These are phyloP conservation scores for Aspergillus intermedius DNA, from an alignment of 2,329 filamentous ascomycete genomes.

Conservation along the genomic window DNA sequence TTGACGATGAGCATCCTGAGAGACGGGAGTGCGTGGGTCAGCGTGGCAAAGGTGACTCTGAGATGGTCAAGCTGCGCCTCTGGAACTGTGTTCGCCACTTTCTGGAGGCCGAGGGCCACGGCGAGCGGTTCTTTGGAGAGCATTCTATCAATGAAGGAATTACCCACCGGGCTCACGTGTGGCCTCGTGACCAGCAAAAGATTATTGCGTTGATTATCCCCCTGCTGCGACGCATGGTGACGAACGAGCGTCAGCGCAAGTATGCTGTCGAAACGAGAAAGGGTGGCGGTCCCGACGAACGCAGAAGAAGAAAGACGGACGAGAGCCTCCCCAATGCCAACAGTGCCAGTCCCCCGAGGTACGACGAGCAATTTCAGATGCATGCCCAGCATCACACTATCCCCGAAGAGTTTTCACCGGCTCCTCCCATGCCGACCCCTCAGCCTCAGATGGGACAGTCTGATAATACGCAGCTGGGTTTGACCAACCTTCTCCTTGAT, in stretches of 20 bases:
- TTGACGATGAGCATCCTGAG: slow-evolving; percentile 49
- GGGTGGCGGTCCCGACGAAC: slow-evolving; percentile 35
- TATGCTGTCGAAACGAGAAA: slow-evolving; percentile 53
- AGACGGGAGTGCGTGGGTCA: slow-evolving; percentile 53
- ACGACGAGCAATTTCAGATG: slow-evolving; percentile 28
- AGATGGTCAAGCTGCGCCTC: slow-evolving; percentile 51
- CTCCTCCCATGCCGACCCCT: slow-evolving; percentile 11
- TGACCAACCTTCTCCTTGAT: slow-evolving; percentile 31
- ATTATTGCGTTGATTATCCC: slow-evolving; percentile 54
- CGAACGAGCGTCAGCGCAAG: slow-evolving; percentile 53
- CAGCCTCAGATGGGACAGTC: slow-evolving; percentile 19
- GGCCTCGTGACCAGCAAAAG: slow-evolving; percentile 50
- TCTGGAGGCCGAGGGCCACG: slow-evolving; percentile 44
- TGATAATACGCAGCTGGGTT: slow-evolving; percentile 20
- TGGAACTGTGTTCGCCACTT: slow-evolving; percentile 54
- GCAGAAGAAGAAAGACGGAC: slow-evolving; percentile 30
- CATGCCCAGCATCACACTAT: slow-evolving; percentile 19
- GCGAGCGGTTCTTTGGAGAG: slow-evolving; percentile 47
- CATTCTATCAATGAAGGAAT: slow-evolving; percentile 39
- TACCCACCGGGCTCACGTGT: slow-evolving; percentile 39
- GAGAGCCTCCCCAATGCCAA: slow-evolving; percentile 25
- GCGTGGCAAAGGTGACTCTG: slow-evolving; percentile 48
- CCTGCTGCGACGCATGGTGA: slow-evolving; percentile 52
- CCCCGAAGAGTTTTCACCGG: slow-evolving; percentile 17
- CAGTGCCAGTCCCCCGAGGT: slow-evolving; percentile 13